Conservation (phyloP, 805 yeast species). For the Saccharomycopsis fermentans region DNA sequence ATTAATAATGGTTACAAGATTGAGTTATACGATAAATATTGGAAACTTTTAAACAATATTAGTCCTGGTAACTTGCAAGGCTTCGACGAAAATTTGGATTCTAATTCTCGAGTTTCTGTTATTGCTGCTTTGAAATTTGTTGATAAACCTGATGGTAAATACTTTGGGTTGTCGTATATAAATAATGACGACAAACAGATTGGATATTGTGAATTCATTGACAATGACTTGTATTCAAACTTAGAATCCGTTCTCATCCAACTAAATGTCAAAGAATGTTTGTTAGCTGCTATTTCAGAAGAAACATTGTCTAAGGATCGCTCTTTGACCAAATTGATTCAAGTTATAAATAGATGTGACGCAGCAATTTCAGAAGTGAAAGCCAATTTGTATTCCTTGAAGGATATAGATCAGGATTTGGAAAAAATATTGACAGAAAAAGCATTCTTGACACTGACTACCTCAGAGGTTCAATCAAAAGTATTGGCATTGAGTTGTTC, state of each 20-base stretch:
- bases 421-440: conserved; percentile 25
- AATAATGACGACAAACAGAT: conserved; percentile 60
- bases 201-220: conserved; percentile 71
- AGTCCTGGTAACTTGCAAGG: conserved; percentile 86
- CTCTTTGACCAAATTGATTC: conserved; percentile 54
- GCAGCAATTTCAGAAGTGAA: conserved; percentile 56
- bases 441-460: conserved; percentile 34
- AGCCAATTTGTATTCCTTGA: conserved; percentile 45
- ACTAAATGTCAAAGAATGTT: conserved; percentile 77
- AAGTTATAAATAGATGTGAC: conserved; percentile 70
- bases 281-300: conserved; percentile 41
- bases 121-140: conserved; percentile 31
- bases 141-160: conserved; percentile 31
- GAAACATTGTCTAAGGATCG: conserved; percentile 33
- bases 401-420: conserved; percentile 71
- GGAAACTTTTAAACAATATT: conserved; percentile 51
- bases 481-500: conserved; percentile 49
- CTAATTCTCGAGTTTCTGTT: conserved; percentile 2
- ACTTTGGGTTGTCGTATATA: conserved; percentile 69
- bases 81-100: conserved; percentile 44
- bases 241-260: conserved; percentile 81
- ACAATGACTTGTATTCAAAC: conserved; percentile 80
- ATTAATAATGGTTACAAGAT: conserved; percentile 66
- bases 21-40: conserved; percentile 65
- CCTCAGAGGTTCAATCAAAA: conserved; percentile 42